phyloP scores from a whole-genome alignment of 148 eudicot species.

The Camellia japonica region DNA sequence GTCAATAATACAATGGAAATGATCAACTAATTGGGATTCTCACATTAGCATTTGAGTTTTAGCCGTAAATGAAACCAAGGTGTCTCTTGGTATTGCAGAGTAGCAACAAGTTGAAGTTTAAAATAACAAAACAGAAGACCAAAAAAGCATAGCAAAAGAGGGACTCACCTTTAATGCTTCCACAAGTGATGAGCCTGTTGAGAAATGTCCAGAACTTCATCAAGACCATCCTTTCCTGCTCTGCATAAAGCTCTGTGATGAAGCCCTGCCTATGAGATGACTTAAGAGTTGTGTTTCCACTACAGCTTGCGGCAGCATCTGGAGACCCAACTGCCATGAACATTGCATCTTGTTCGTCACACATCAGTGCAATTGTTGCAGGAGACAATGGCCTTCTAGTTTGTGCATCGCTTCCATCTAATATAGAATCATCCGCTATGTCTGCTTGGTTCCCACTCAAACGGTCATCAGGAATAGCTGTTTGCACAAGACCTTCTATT shows the following conservation, averaged over 20 bases:
- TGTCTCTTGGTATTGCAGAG: background rate
- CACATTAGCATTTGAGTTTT: background rate
- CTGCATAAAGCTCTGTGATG: slow-evolving; percentile 31
- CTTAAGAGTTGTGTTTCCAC: slow-evolving; percentile 11
- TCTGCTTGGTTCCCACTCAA: slow-evolving; percentile 25
- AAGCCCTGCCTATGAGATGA: slow-evolving; percentile 14
- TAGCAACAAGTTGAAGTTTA: background rate
- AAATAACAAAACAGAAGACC: background rate
- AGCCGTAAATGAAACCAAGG: background rate
- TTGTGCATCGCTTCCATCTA: slow-evolving; percentile 33
- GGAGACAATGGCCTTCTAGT: slow-evolving; percentile 57
- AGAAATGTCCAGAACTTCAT: slow-evolving; percentile 40
- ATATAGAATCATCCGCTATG: slow-evolving; percentile 26
- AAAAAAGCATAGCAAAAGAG: background rate
- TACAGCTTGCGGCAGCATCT: slow-evolving; percentile 17
- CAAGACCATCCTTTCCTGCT: slow-evolving; percentile 54
- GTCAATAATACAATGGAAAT: background rate
- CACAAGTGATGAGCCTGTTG: slow-evolving; percentile 42
- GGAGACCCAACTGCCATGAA: slow-evolving; percentile 36
- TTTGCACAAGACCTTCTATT: slow-evolving; percentile 13
- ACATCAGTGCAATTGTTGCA: slow-evolving; percentile 62
- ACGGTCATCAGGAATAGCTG: slow-evolving; percentile 11
- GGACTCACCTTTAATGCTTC: slow-evolving; percentile 47
- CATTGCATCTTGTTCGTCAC: slow-evolving; percentile 53
- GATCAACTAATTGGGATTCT: background rate